A percentile compares a stretch with the other conserved stretches of the same genome.
Conservation (phyloP, 345 rosid genomes). For the Capsella bursapastoris region DNA sequence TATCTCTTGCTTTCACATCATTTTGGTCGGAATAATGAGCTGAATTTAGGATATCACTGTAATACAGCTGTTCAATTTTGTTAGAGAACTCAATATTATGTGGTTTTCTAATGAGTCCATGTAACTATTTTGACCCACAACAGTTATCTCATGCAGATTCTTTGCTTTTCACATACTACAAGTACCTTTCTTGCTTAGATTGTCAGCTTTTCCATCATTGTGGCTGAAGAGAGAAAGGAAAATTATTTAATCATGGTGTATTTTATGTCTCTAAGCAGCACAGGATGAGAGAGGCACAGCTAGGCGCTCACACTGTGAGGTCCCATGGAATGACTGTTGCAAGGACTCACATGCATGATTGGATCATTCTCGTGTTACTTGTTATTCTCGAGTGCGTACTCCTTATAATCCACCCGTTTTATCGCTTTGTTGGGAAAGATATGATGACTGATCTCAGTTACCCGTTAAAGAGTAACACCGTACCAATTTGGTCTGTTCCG, state of each 20-base stretch:
- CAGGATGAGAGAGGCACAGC: conserved; percentile 61
- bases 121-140: conserved; percentile 7
- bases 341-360: conserved; percentile 69
- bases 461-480: conserved; percentile 73
- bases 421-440: conserved; percentile 86
- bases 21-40: conserved; percentile 13
- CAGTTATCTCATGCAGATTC: not conserved
- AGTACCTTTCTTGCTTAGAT: conserved; percentile 16
- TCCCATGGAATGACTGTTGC: conserved; percentile 69
- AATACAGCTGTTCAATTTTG: not conserved
- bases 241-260: not conserved
- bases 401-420: conserved; percentile 68
- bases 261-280: conserved; percentile 37
- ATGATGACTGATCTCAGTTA: conserved; percentile 90
- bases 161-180: conserved; percentile 15
- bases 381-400: conserved; percentile 50
- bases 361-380: conserved; percentile 76
- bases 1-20: not conserved
- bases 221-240: not conserved
- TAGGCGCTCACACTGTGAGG: conserved; percentile 59
- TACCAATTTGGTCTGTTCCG: conserved; percentile 83
- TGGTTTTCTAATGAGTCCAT: conserved; percentile 2
- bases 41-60: not conserved
- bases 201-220: conserved; percentile 15
- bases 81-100: not conserved